Percentiles rank a stretch among this genome's conserved stretches.
Conservation (phyloP, 106 monocot genomes). For the Dactylorhiza incarnata region DNA sequence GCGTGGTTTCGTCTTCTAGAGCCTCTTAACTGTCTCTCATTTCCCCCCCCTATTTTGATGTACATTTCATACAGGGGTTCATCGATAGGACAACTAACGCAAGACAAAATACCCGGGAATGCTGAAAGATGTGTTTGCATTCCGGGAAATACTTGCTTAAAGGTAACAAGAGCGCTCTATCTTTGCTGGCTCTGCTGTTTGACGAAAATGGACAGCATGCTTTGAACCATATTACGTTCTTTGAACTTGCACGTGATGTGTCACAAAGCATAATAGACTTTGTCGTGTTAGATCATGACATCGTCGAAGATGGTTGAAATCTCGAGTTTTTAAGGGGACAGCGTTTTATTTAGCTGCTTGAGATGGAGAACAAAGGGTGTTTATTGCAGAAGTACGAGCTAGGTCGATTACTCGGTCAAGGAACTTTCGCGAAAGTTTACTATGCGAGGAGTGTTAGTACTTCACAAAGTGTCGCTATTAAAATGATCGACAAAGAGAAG, state of each 20-base stretch:
- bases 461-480: conserved; percentile 43
- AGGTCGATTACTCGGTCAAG: conserved; percentile 58
- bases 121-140: conserved; percentile 46
- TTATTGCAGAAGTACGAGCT: conserved; percentile 47
- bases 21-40: no score
- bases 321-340: neutral
- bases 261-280: neutral
- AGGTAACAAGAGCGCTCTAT: conserved; percentile 7
- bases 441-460: conserved; percentile 41
- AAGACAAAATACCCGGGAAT: conserved; percentile 34
- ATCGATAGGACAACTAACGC: neutral
- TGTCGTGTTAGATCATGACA: conserved; percentile 1
- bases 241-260: neutral
- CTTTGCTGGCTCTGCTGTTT: neutral
- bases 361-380: neutral
- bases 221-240: neutral
- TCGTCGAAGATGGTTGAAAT: conserved; percentile 26
- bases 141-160: neutral
- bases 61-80: neutral
- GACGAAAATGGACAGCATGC: conserved; percentile 5
- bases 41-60: neutral
- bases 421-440: conserved; percentile 64
- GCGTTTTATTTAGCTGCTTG: neutral
- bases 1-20: no score
- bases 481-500: conserved; percentile 63